Percentiles rank a stretch among this genome's conserved stretches.
phyloP scores from a whole-genome alignment of 1,284 basidiomycete genomes.

The Pseudozyma hubeiensis region DNA sequence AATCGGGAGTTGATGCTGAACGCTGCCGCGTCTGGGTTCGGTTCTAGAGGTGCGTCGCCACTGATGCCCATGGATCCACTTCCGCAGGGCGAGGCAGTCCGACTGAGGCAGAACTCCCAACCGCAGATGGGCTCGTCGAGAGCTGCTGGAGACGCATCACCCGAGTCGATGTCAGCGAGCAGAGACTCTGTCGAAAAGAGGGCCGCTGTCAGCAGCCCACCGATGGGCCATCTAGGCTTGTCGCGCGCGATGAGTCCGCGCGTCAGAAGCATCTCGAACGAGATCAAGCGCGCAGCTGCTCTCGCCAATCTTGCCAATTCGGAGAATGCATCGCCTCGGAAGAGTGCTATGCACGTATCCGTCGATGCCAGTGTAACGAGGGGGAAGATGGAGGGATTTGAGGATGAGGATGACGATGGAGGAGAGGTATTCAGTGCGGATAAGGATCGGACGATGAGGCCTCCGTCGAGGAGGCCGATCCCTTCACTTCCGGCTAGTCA shows the following conservation, averaged over 20 bases:
- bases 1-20: constrained; percentile 36
- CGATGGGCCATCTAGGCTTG: constrained; percentile 6
- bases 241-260: constrained; percentile 26
- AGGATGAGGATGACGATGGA: constrained; percentile 1
- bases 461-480: constrained; percentile 39
- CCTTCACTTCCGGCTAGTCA: constrained; percentile 36
- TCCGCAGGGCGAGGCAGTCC: constrained; percentile 17
- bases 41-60: constrained; percentile 25
- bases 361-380: constrained; percentile 15
- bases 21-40: constrained; percentile 4
- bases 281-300: constrained; percentile 33
- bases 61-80: constrained; percentile 33
- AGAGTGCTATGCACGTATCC: constrained; percentile 23
- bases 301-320: constrained; percentile 7
- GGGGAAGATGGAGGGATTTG: constrained; percentile 11
- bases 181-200: constrained; percentile 14
- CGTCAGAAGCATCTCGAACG: constrained; percentile 36
- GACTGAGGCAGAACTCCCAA: constrained; percentile 40
- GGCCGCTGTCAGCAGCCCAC: not conserved
- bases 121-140: constrained; percentile 21
- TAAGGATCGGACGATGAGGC: constrained; percentile 39
- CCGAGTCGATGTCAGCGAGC: constrained; percentile 8
- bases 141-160: constrained; percentile 1
- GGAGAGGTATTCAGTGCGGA: constrained; percentile 8
- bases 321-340: constrained; percentile 2